Evolutionary conservation across 192 early-diverging fungal genomes (phyloP), one percentile per base, ranked within the genome.

Genomic region (Chytriomyces hyalinus): DNA sequence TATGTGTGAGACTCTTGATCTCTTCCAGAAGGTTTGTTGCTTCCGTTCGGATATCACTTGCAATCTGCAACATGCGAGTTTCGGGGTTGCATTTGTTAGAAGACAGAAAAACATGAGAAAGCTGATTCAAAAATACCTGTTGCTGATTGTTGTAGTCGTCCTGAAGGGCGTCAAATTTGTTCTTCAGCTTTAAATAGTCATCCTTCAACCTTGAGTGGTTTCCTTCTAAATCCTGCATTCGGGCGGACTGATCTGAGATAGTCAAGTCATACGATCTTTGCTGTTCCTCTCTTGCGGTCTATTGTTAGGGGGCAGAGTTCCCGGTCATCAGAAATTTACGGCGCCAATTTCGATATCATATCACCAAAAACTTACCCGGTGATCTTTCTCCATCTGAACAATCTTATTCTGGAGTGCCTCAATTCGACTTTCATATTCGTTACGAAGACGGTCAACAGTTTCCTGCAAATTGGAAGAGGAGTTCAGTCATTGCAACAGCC

Each of bases 61-160:
- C 88, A 68, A 90, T 91, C 89, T 93, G 78, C 64, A 81, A 28
- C 10, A 28, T 64, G 44, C 59, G 0, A 26, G 49, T 20, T 70
- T 20, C 43, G 5, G 28, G 66, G 28, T 73, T 36, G 36, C 36
- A 36, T 1, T 36, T 36, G 36, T 36, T 36, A 36, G 36, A 24
- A 59, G 51, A 20, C 44, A 70, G n/a, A 46, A 53, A 49, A 88
- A 49, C n/a, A 49, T 22, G 67, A 46, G 6, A 64, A 67, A 65
- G 68, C 26, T 67, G 43, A 45, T 69, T 57, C 7, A 13, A 50
- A 24, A 76, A 71, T 26, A 92, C 91, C 80, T 92, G 91, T 63
- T 92, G 91, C 78, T 92, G 91, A 26, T 88, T 88, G 61, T 85
- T 84, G 81, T 90, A 91, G 61, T 93, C 92, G 64, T 93, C 92